These are phyloP conservation scores for Cryptococcus hybrid DNA, from an alignment of 1,284 basidiomycete species.

Conservation along the genomic window DNA sequence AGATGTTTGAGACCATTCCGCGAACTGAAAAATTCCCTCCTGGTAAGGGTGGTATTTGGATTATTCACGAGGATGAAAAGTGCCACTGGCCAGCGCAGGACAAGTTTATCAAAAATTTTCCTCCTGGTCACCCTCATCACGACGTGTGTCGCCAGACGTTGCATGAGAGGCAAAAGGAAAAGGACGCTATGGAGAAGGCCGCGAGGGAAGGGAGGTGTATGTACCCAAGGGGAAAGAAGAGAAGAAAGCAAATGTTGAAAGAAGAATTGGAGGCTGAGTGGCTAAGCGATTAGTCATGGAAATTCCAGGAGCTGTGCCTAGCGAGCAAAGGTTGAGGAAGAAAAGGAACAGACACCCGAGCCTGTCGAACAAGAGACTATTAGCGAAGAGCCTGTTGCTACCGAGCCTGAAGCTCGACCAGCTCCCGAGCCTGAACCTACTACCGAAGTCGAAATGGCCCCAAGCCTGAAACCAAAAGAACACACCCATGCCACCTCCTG, in stretches of 20 bases:
- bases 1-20: constrained; percentile 66
- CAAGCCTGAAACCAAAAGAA: neutral
- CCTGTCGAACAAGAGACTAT: neutral
- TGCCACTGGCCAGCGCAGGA: constrained; percentile 44
- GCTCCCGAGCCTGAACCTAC: neutral
- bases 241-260: constrained; percentile 19
- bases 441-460: neutral
- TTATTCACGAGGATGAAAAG: constrained; percentile 47
- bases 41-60: constrained; percentile 51
- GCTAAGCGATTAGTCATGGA: neutral
- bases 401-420: neutral
- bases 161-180: constrained; percentile 41
- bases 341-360: neutral
- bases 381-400: neutral
- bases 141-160: constrained; percentile 40
- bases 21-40: constrained; percentile 44
- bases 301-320: neutral
- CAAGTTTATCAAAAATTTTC: constrained; percentile 50
- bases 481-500: neutral
- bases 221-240: constrained; percentile 46
- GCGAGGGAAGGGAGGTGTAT: constrained; percentile 33
- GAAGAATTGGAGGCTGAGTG: constrained; percentile 10
- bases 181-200: constrained; percentile 40
- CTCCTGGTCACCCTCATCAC: constrained; percentile 38
- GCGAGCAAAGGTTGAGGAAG: neutral